These are phyloP conservation scores for Coriaria nepalensis DNA, from an alignment of 306 rosid species.

Conservation along the genomic window DNA sequence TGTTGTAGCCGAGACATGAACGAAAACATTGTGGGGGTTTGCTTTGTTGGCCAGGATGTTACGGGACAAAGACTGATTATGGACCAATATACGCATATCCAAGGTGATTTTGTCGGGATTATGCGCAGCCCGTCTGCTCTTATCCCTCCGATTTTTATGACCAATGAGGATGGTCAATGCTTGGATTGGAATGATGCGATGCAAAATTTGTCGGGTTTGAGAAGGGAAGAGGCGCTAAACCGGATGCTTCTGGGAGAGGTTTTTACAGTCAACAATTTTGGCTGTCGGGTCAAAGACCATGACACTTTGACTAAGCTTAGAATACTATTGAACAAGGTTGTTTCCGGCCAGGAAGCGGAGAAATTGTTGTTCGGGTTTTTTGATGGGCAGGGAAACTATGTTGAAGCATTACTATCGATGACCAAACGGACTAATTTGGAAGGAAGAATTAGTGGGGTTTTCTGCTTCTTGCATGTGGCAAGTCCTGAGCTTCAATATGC, in stretches of 20 bases:
- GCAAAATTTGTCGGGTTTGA: conserved; percentile 30
- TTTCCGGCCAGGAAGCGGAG: conserved; percentile 20
- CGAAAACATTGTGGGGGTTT: conserved; percentile 26
- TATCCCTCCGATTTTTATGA: conserved; percentile 36
- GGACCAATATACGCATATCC: conserved; percentile 30
- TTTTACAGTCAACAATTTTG: conserved; percentile 21
- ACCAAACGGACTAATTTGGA: conserved; percentile 19
- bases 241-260: conserved; percentile 32
- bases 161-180: conserved; percentile 26
- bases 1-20: conserved; percentile 31
- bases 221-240: conserved; percentile 23
- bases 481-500: conserved; percentile 31
- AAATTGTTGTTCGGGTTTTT: conserved; percentile 26
- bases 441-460: conserved; percentile 27
- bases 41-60: conserved; percentile 30
- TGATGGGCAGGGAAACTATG: conserved; percentile 19
- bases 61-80: conserved; percentile 20
- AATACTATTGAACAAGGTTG: conserved; percentile 21
- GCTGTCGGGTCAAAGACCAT: conserved; percentile 29
- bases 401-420: conserved; percentile 29
- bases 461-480: conserved; percentile 30
- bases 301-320: conserved; percentile 27
- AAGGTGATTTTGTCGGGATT: conserved; percentile 34
- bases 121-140: conserved; percentile 30
- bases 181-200: conserved; percentile 35